A percentile compares a stretch with the other conserved stretches of the same genome.
Conservation (phyloP, 1,139 yeast genomes). For the Scheffersomyces cryptocercus region DNA sequence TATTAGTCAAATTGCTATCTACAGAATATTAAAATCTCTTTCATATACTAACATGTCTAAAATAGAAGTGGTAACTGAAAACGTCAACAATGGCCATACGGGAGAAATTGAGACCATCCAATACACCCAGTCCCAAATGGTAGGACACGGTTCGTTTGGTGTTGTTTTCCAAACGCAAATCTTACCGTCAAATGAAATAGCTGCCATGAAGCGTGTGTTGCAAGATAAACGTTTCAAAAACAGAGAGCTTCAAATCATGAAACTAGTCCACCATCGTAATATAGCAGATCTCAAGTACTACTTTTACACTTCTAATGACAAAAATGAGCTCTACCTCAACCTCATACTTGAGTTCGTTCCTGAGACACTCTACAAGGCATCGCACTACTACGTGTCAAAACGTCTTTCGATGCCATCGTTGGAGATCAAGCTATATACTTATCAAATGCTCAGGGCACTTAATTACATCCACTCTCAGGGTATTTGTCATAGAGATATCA, state of each 20-base stretch:
- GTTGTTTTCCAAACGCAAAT: constrained; percentile 89
- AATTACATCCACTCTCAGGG: constrained; percentile 90
- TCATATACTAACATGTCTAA: constrained; percentile 46
- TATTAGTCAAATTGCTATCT: too few species aligned
- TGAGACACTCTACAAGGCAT: constrained; percentile 89
- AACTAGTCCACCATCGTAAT: constrained; percentile 80
- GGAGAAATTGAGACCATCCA: constrained; percentile 62
- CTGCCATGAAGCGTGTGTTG: constrained; percentile 91
- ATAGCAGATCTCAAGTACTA: constrained; percentile 87
- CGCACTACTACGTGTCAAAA: constrained; percentile 77
- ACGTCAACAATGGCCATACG: constrained; percentile 73
- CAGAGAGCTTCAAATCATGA: constrained; percentile 95
- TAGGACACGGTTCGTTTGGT: constrained; percentile 97
- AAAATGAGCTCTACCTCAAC: constrained; percentile 81
- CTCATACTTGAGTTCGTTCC: constrained; percentile 91
- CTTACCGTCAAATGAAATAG: constrained; percentile 70
- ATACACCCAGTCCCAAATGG: constrained; percentile 79
- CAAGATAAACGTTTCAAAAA: constrained; percentile 96
- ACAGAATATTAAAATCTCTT: neutral
- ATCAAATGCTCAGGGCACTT: constrained; percentile 86
- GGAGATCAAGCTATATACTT: constrained; percentile 87
- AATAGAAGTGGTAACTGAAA: constrained; percentile 65
- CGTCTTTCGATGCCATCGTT: constrained; percentile 83
- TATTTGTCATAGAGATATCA: constrained; percentile 95
- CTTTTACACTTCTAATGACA: constrained; percentile 80